Percentiles rank a stretch among this genome's conserved stretches.
These are phyloP conservation scores for Talaromyces amestolkiae DNA, from an alignment of 2,329 filamentous ascomycete genomes.

Conservation along the genomic window DNA sequence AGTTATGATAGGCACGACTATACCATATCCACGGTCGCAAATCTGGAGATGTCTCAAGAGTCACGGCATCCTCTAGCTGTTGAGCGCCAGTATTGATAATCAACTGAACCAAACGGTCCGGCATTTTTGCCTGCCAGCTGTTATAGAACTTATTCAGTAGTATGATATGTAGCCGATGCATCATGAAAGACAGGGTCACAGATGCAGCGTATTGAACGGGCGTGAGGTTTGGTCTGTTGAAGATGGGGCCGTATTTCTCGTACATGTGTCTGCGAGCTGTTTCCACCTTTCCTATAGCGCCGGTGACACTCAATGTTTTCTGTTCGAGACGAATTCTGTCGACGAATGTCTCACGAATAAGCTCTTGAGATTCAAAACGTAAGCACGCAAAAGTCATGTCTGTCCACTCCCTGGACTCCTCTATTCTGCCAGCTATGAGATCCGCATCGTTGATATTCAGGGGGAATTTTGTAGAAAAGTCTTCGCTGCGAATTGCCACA, in stretches of 20 bases:
- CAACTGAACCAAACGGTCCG: slow-evolving; percentile 60
- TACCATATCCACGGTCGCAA: slow-evolving; percentile 68
- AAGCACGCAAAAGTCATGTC: slow-evolving; percentile 66
- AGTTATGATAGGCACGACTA: slow-evolving; percentile 67
- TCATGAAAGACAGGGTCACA: slow-evolving; percentile 63
- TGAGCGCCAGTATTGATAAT: slow-evolving; percentile 60
- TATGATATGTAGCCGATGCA: slow-evolving; percentile 64
- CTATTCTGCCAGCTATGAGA: slow-evolving; percentile 44
- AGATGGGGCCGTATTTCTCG: slow-evolving; percentile 62
- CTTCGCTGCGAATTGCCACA: slow-evolving; percentile 68
- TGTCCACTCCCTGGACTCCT: slow-evolving; percentile 56
- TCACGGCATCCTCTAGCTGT: slow-evolving; percentile 55
- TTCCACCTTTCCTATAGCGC: slow-evolving; percentile 66
- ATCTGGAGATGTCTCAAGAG: slow-evolving; percentile 53
- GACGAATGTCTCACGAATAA: slow-evolving; percentile 68
- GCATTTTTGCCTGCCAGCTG: slow-evolving; percentile 32
- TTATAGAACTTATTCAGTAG: slow-evolving; percentile 67
- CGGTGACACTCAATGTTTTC: slow-evolving; percentile 60
- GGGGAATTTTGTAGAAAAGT: slow-evolving; percentile 72
- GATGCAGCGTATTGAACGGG: slow-evolving; percentile 64
- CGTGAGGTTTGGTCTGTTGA: slow-evolving; percentile 52
- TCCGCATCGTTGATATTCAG: slow-evolving; percentile 68
- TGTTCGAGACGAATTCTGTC: slow-evolving; percentile 65
- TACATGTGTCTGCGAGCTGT: slow-evolving; percentile 64
- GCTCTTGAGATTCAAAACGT: slow-evolving; percentile 70